phyloP scores from a whole-genome alignment of 2,329 filamentous ascomycete genomes.

The Sodiomyces alkalinus region DNA sequence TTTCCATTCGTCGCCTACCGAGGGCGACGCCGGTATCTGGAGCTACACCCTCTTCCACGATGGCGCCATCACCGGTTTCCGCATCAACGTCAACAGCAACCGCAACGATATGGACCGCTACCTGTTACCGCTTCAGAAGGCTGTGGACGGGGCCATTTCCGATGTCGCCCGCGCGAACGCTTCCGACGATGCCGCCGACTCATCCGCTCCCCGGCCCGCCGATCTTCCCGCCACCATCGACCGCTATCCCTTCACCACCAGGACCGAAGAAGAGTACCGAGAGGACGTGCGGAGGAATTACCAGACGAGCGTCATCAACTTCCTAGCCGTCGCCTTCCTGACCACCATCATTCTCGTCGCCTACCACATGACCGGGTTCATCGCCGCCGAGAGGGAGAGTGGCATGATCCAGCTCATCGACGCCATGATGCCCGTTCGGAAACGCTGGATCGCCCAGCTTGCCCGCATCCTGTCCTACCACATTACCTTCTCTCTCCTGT shows the following conservation, averaged over 20 bases:
- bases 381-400: conserved; percentile 53
- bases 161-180: conserved; percentile 15
- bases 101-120: conserved; percentile 52
- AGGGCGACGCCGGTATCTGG: conserved; percentile 33
- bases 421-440: conserved; percentile 53
- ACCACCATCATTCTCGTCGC: conserved; percentile 54
- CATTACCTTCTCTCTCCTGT: conserved; percentile 52
- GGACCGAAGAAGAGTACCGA: conserved; percentile 32
- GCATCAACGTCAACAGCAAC: conserved; percentile 37
- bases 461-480: conserved; percentile 40
- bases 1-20: conserved; percentile 53
- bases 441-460: conserved; percentile 29
- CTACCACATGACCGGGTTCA: conserved; percentile 57
- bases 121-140: conserved; percentile 51
- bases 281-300: conserved; percentile 43
- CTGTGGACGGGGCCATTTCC: conserved; percentile 48
- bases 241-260: conserved; percentile 16
- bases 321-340: conserved; percentile 52
- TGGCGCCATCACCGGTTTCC: conserved; percentile 29
- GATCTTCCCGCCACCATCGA: conserved; percentile 9
- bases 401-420: conserved; percentile 62
- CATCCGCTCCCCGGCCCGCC: background rate
- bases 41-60: conserved; percentile 62
- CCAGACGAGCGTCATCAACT: conserved; percentile 48
- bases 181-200: background rate